Percentiles rank a stretch among this genome's conserved stretches.
Evolutionary conservation across 2,329 filamentous ascomycete genomes (phyloP).

Genomic region (Ampelomyces quisqualis): DNA sequence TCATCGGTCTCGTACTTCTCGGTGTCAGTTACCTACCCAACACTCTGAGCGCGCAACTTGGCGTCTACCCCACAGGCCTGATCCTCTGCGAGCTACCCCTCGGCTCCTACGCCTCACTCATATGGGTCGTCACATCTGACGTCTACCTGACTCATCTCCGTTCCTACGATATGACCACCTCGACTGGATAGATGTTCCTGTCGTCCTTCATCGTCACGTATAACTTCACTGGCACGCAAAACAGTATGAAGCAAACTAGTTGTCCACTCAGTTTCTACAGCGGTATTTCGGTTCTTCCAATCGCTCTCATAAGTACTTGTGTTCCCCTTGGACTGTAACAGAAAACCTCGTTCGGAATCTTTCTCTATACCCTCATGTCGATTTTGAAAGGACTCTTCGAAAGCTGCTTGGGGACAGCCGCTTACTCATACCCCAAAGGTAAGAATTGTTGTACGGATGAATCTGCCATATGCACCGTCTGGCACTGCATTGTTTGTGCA

Average conservation of each 20-base stretch:
- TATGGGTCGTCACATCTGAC: slow-evolving; percentile 57
- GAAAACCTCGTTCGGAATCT: no score
- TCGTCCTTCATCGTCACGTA: slow-evolving; percentile 73
- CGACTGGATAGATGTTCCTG: slow-evolving; percentile 67
- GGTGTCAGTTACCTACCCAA: slow-evolving; percentile 63
- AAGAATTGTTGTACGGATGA: no score
- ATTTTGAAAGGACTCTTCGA: no score
- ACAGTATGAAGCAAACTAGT: slow-evolving; percentile 66
- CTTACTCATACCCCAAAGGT: no score
- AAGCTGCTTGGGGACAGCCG: no score
- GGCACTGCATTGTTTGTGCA: no score
- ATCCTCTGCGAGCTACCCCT: slow-evolving; percentile 49
- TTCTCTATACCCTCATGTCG: no score
- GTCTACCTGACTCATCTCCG: slow-evolving; percentile 73
- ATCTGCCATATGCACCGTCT: no score
- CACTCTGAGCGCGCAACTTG: slow-evolving; percentile 50
- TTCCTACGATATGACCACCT: slow-evolving; percentile 72
- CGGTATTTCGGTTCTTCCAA: slow-evolving; percentile 74
- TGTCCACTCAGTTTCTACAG: slow-evolving; percentile 71
- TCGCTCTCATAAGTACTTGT: no score
- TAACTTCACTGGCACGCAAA: slow-evolving; percentile 71
- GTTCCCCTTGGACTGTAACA: no score
- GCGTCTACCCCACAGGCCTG: slow-evolving; percentile 66
- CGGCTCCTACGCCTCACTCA: slow-evolving; percentile 40
- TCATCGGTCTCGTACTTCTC: slow-evolving; percentile 67